These are phyloP conservation scores for Chloropicon primus DNA, from an alignment of 139 green algal species.

Conservation along the genomic window DNA sequence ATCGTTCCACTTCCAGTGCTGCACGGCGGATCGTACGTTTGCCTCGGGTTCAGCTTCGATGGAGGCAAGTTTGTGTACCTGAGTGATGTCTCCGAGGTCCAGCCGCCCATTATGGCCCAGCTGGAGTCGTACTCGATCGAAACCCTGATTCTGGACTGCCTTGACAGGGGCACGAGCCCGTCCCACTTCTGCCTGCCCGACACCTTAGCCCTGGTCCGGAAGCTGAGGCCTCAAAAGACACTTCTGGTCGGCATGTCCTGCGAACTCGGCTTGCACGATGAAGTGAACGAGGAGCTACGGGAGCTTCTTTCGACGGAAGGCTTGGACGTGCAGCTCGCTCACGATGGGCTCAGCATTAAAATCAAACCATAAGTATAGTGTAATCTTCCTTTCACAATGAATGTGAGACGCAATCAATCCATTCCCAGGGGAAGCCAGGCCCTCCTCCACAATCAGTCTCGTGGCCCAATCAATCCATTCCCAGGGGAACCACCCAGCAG, in stretches of 20 bases:
- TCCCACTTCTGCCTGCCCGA: neutral
- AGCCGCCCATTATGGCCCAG: neutral
- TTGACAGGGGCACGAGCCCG: neutral
- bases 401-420: too few relatives aligned
- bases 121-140: neutral
- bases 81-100: neutral
- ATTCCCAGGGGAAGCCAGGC: too few relatives aligned
- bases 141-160: neutral
- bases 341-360: neutral
- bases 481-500: too few relatives aligned
- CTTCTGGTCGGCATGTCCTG: neutral
- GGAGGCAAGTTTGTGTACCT: neutral
- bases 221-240: neutral
- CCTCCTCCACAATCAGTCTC: too few relatives aligned
- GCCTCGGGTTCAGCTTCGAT: neutral
- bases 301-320: neutral
- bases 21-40: neutral
- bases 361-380: neutral
- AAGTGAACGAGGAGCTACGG: neutral
- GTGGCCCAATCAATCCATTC: too few relatives aligned
- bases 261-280: neutral
- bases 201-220: neutral
- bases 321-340: neutral
- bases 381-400: too few relatives aligned
- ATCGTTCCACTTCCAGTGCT: neutral